These are phyloP conservation scores for Sindora glabra DNA, from an alignment of 306 rosid species.

Conservation along the genomic window DNA sequence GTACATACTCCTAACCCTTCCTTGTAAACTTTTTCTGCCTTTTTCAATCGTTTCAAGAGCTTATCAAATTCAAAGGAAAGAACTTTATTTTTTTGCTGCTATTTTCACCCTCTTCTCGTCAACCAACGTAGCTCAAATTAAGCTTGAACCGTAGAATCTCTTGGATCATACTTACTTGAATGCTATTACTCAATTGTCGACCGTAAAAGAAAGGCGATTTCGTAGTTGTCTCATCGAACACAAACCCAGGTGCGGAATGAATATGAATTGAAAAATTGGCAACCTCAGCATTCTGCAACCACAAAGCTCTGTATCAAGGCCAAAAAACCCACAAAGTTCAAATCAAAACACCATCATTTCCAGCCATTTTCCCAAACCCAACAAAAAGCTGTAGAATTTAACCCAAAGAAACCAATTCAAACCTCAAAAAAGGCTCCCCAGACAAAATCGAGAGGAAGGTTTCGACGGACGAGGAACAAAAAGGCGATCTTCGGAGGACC, in stretches of 20 bases:
- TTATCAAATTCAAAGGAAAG: not conserved
- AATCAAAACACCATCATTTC: not conserved
- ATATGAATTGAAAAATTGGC: constrained; percentile 50
- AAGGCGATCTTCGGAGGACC: constrained; percentile 87
- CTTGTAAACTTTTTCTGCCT: not conserved
- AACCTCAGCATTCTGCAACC: constrained; percentile 38
- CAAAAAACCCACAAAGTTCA: not conserved
- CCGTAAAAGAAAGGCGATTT: constrained; percentile 40
- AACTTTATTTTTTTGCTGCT: not conserved
- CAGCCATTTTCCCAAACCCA: not conserved
- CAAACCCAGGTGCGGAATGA: constrained; percentile 46
- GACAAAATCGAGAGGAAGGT: constrained; percentile 84
- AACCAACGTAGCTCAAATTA: not conserved
- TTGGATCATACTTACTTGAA: constrained; percentile 24
- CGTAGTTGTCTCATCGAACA: constrained; percentile 35
- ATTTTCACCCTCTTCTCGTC: not conserved
- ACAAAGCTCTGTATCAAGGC: not conserved
- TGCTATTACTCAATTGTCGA: constrained; percentile 35
- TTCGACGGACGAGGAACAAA: constrained; percentile 70
- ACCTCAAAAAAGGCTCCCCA: constrained; percentile 92
- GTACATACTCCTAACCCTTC: not conserved
- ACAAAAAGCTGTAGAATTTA: not conserved
- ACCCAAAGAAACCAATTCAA: not conserved
- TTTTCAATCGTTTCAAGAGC: not conserved
- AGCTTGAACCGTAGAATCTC: too few species aligned